phyloP scores from a whole-genome alignment of 2,329 filamentous ascomycete genomes.

The Colletotrichum salicis region DNA sequence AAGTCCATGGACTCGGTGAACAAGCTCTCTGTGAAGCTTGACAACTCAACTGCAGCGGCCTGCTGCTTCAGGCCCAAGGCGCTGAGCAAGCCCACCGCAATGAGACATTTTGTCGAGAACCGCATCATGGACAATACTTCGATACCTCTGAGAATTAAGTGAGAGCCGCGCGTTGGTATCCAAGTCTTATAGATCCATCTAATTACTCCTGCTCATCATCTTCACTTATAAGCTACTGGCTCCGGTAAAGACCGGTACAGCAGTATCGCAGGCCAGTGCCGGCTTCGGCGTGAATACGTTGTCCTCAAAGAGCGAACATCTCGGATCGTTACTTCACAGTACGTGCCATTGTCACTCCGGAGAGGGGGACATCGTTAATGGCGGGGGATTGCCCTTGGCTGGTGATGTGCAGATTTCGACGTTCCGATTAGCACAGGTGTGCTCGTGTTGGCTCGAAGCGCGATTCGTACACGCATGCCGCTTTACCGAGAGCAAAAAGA shows the following conservation, averaged over 20 bases:
- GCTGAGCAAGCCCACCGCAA: neutral
- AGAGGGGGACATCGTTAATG: neutral
- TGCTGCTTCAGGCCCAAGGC: neutral
- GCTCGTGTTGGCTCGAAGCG: neutral
- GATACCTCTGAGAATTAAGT: neutral
- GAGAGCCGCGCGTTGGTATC: neutral
- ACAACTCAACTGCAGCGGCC: constrained; percentile 23
- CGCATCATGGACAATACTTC: neutral
- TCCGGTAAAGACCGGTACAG: neutral
- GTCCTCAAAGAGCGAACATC: neutral
- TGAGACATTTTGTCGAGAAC: neutral
- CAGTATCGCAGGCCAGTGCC: neutral
- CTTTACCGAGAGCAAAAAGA: neutral
- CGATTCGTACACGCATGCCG: neutral
- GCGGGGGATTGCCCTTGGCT: neutral
- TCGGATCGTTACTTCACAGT: neutral
- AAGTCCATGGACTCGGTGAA: constrained; percentile 63
- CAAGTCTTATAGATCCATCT: neutral
- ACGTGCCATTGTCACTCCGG: neutral
- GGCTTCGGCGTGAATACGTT: neutral
- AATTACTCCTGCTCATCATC: neutral
- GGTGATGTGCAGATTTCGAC: neutral
- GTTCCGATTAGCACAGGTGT: too few species aligned
- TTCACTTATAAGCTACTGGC: neutral
- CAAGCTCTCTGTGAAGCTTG: constrained; percentile 47